Conservation (phyloP, 2,329 filamentous ascomycete species). For the Penicillium aurantiogriseum region DNA sequence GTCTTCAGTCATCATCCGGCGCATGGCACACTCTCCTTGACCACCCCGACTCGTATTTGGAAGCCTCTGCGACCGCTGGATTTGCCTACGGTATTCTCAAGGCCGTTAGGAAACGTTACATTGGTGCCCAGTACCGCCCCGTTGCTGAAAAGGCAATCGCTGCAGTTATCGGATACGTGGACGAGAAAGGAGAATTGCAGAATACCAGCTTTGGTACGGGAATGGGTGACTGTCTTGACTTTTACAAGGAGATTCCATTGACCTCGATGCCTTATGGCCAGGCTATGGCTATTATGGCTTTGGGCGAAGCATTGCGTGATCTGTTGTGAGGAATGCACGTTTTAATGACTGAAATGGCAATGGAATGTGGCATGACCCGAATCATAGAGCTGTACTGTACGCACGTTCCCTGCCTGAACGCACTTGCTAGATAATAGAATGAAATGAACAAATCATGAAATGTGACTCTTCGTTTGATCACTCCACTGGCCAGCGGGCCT, state of each 20-base stretch:
- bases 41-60: constrained; percentile 68
- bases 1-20: constrained; percentile 61
- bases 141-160: constrained; percentile 65
- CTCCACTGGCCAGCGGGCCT: constrained; percentile 39
- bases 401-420: not conserved
- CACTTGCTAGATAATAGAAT: not conserved
- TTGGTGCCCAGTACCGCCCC: constrained; percentile 60
- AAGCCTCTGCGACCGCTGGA: constrained; percentile 75
- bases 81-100: constrained; percentile 81
- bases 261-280: constrained; percentile 85
- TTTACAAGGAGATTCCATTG: constrained; percentile 72
- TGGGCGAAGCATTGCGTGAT: constrained; percentile 69
- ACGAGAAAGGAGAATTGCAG: constrained; percentile 64
- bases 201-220: constrained; percentile 77
- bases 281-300: constrained; percentile 78
- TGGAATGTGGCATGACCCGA: not conserved
- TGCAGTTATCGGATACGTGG: constrained; percentile 66
- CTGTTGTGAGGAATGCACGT: constrained; percentile 44
- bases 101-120: constrained; percentile 66
- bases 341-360: not conserved
- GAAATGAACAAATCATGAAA: not conserved
- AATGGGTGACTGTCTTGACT: constrained; percentile 71
- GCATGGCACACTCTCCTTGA: constrained; percentile 76
- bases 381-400: constrained; percentile 7
- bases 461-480: not conserved